These are phyloP conservation scores for Rhodosporidiobolus odoratus DNA, from an alignment of 768 basidiomycete genomes.

Conservation along the genomic window DNA sequence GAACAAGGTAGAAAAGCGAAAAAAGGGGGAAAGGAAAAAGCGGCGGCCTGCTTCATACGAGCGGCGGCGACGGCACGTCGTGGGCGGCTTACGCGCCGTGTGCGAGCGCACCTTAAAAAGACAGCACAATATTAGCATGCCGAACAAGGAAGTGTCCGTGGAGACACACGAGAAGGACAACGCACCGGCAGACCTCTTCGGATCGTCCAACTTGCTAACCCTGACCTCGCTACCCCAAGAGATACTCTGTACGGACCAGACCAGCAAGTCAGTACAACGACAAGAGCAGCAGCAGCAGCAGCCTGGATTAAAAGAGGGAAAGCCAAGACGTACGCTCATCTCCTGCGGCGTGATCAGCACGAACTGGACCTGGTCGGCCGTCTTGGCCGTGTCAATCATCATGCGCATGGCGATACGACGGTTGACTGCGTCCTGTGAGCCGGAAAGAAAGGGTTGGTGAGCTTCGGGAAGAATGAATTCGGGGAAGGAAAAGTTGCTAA, in stretches of 20 bases:
- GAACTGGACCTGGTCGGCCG: constrained; percentile 82
- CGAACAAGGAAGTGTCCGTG: background rate
- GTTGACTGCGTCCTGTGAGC: constrained; percentile 45
- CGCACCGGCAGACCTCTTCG: constrained; percentile 24
- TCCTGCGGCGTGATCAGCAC: constrained; percentile 85
- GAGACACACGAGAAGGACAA: background rate
- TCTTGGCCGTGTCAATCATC: constrained; percentile 89
- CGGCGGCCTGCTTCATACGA: no score
- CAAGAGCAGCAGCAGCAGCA: background rate
- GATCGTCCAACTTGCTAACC: constrained; percentile 62
- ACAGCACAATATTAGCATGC: background rate
- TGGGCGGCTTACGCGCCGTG: background rate
- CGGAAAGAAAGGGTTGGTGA: background rate
- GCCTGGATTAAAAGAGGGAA: background rate
- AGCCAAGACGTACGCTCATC: constrained; percentile 57
- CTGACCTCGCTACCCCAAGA: constrained; percentile 59
- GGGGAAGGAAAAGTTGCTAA: background rate
- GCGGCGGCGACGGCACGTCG: no score
- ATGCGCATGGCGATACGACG: constrained; percentile 89
- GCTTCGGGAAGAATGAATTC: background rate
- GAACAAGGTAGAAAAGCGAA: background rate
- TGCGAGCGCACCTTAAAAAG: background rate
- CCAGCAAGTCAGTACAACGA: no score
- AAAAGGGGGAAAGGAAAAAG: background rate
- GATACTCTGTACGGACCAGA: constrained; percentile 11